Conservation (phyloP, 192 early-diverging fungal genomes). For the Backusella macrospora region DNA sequence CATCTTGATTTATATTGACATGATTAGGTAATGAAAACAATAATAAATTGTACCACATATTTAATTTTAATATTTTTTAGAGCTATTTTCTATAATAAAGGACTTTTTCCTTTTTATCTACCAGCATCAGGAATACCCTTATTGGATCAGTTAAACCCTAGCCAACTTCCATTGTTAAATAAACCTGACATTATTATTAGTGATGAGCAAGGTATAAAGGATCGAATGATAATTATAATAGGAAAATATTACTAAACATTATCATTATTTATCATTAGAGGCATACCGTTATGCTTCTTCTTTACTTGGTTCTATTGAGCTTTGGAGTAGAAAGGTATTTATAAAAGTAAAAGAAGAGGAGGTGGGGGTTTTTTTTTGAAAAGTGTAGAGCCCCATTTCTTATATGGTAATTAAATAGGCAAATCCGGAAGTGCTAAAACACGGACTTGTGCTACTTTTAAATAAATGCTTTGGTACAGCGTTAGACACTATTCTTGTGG, state of each 20-base stretch:
- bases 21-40: neutral
- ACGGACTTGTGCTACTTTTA: conserved; percentile 1
- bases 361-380: neutral
- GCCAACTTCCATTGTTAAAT: neutral
- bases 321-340: neutral
- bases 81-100: neutral
- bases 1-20: conserved; percentile 3
- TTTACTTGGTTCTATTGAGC: conserved; percentile 8
- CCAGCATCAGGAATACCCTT: neutral
- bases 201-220: neutral
- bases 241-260: neutral
- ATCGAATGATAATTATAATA: neutral
- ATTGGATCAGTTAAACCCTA: neutral
- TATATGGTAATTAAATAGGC: neutral
- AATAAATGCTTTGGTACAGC: conserved; percentile 6
- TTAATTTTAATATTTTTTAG: neutral
- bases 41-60: neutral
- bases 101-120: neutral
- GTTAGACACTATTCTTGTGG: conserved; percentile 1
- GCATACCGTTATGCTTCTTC: neutral
- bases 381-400: too few relatives aligned
- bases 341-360: neutral
- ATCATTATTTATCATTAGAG: neutral
- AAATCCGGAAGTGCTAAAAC: conserved; percentile 4
- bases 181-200: neutral